phyloP scores from a whole-genome alignment of 768 basidiomycete species.

The Mrakia blollopis region DNA sequence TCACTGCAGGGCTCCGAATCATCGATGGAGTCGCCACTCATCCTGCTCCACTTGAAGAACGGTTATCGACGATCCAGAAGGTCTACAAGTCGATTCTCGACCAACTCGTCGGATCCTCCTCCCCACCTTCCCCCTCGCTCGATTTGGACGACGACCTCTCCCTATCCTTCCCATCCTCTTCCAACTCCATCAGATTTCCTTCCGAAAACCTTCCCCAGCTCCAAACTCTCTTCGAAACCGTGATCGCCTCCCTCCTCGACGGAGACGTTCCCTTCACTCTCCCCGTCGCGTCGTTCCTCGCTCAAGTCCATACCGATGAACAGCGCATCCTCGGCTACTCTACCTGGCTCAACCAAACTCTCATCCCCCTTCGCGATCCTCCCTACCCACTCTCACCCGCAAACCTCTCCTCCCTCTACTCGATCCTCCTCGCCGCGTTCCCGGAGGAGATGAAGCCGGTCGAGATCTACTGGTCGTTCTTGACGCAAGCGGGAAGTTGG shows the following conservation, averaged over 20 bases:
- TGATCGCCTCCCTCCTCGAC: not conserved
- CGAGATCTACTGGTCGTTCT: slow-evolving; percentile 9
- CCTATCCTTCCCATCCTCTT: not conserved
- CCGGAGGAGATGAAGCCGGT: not conserved
- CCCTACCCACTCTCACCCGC: not conserved
- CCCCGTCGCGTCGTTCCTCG: not conserved
- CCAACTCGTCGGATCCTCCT: not conserved
- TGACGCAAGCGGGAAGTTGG: not conserved
- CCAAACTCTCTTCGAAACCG: not conserved
- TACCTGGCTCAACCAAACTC: not conserved
- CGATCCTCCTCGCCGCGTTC: not conserved
- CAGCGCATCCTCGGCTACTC: not conserved
- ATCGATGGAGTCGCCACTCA: not conserved
- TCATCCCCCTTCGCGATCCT: not conserved
- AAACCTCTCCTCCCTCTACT: not conserved
- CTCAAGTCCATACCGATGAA: not conserved
- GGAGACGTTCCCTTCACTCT: not conserved
- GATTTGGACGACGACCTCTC: not conserved
- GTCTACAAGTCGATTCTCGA: not conserved
- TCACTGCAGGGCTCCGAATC: not conserved
- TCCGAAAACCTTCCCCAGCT: not conserved
- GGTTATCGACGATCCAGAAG: not conserved
- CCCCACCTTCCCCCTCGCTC: not conserved
- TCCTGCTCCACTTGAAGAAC: not conserved
- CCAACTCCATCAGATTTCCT: not conserved